phyloP scores from a whole-genome alignment of 805 yeast genomes.

The Candida sanyiensis region DNA sequence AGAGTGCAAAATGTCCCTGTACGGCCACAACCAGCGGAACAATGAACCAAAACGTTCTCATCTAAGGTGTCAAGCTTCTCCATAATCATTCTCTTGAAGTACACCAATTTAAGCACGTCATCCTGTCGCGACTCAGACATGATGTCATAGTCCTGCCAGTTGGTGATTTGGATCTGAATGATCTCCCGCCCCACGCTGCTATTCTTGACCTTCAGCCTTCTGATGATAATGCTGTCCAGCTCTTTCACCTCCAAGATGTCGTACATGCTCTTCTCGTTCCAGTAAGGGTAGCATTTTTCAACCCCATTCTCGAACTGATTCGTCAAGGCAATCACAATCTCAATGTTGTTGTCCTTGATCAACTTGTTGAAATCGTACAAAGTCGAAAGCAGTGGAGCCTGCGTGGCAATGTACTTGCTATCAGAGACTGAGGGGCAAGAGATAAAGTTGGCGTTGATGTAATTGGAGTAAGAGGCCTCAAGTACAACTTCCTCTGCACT shows the following conservation, averaged over 20 bases:
- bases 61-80: slow-evolving; percentile 18
- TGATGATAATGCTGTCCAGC: slow-evolving; percentile 28
- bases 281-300: slow-evolving; percentile 77
- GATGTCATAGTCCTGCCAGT: slow-evolving; percentile 83
- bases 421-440: slow-evolving; percentile 19
- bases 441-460: slow-evolving; percentile 84
- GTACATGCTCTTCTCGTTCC: slow-evolving; percentile 55
- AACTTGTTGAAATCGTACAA: slow-evolving; percentile 83
- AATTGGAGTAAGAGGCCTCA: slow-evolving; percentile 35
- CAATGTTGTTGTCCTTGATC: slow-evolving; percentile 54
- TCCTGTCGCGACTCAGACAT: slow-evolving; percentile 39
- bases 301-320: slow-evolving; percentile 70
- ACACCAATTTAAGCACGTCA: slow-evolving; percentile 51
- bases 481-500: slow-evolving; percentile 19
- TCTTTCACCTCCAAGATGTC: slow-evolving; percentile 10
- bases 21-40: slow-evolving; percentile 97
- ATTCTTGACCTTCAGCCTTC: slow-evolving; percentile 34
- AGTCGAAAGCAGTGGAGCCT: slow-evolving; percentile 78
- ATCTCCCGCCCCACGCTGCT: slow-evolving; percentile 41
- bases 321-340: slow-evolving; percentile 70
- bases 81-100: slow-evolving; percentile 40
- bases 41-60: slow-evolving; percentile 59
- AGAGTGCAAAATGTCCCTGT: slow-evolving; percentile 84
- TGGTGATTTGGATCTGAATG: slow-evolving; percentile 66
- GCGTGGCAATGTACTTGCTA: slow-evolving; percentile 70